Evolutionary conservation across 2,329 filamentous ascomycete genomes (phyloP), one percentile per base, ranked within the genome.

Genomic region (Chlorencoelia australis): DNA sequence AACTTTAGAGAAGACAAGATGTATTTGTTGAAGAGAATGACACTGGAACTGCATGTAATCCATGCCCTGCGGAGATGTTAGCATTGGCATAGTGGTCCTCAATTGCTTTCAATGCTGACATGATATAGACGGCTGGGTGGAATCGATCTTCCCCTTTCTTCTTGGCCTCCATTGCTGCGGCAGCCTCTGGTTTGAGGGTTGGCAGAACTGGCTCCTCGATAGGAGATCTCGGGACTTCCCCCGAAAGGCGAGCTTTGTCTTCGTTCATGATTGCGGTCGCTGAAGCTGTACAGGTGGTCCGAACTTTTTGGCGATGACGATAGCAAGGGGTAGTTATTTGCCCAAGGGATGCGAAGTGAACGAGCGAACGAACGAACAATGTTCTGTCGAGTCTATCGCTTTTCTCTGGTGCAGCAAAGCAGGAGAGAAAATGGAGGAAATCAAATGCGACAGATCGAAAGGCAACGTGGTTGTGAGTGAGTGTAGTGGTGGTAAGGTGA

Each of bases 21-120:
- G 77, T 85, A 94, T 75, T 98, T 98, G 79, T 98, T 96, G 80
- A 95, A 96, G 44, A 98, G 71, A 60, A 98, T 98, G 58, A 96
- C 87, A 53, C 82, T 85, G 28, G 87, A 94, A 56, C 85, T 94
- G 60, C 95, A 71, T 41, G 79, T 68, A 58, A 98, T 96, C 91
- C 91, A 98, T 51, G 79, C 70, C 53, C 88, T 94, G 61, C 19
- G 21, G 14, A 30, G 14, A 18, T 21, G 40, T 50, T 37, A 48
- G 44, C 39, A 35, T 15, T 37, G 17, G n/a, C 16, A 22, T 33
- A 34, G 24, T 19, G 19, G n/a, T 15, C 8, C 20, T 10, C 6
- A 29, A 30, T 17, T 30, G 30, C 19, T 35, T 14, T 18, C 7
- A 2, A 5, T 18, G 28, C 71, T 59, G 62, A 77, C 76, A 71